Conservation (phyloP, 805 yeast species). For the Blastobotrys terrestris region DNA sequence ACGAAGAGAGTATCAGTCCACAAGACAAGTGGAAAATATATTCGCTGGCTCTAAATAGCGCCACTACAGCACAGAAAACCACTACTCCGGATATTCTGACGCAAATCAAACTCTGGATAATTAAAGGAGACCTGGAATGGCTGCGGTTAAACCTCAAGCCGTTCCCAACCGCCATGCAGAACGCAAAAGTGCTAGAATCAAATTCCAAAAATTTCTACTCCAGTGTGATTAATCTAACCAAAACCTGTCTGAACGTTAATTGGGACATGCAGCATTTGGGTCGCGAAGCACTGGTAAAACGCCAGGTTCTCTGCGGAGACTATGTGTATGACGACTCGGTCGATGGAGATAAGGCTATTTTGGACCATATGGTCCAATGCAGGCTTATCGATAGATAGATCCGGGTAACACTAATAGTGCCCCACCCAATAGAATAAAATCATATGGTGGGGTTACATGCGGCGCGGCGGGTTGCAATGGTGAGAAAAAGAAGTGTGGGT, state of each 20-base stretch:
- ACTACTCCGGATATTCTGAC: constrained; percentile 7
- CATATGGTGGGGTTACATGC: background rate
- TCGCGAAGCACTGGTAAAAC: background rate
- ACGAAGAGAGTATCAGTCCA: background rate
- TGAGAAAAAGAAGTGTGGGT: background rate
- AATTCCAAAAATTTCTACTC: constrained; percentile 22
- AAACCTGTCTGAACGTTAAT: background rate
- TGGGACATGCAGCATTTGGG: background rate
- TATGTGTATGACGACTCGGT: background rate
- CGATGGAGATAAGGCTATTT: background rate
- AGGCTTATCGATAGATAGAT: background rate
- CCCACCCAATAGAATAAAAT: background rate
- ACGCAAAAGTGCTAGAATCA: constrained; percentile 16
- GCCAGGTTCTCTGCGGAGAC: background rate
- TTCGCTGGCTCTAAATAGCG: constrained; percentile 9
- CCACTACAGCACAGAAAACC: constrained; percentile 1
- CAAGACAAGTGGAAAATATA: constrained; percentile 18
- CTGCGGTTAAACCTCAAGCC: constrained; percentile 17
- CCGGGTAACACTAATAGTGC: background rate
- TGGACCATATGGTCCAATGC: background rate
- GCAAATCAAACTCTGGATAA: constrained; percentile 16
- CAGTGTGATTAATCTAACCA: constrained; percentile 19
- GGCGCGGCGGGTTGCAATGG: background rate
- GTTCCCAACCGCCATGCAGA: constrained; percentile 16
- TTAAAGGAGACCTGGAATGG: constrained; percentile 24